Base-by-base conservation (phyloP, 306 rosid genomes). In the Abrus precatorius region DNA sequence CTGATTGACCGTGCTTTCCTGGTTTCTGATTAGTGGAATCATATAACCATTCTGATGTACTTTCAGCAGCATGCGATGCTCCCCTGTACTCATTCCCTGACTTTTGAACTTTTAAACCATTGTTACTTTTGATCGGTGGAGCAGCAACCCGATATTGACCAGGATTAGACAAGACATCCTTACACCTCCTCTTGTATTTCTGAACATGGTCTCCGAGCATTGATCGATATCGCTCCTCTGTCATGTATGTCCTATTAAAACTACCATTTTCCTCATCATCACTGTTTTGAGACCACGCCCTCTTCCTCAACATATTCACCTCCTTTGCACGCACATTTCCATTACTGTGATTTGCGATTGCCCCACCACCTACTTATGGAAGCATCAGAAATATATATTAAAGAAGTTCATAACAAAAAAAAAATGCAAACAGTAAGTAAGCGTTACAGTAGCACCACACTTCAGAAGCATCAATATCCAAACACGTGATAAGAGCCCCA, bases 141-240 rank as follows among this genome's bases (percentile, higher is more conserved):
- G 71, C 78, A 44, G 85, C 87, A 74, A 49, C 86, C 76, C 82
- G 83, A 47, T 80, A 80, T 33, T 89, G 90, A 49, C 80, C 91
- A 75, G 93, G 93, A 86, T 85, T 82, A 36, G 89, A 69, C 0
- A 90, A 86, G 60, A 91, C 68, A 66, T 91, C 97, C 92, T 93
- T 96, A 79, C 72, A 77, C 91, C 97, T 96, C 88, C 97, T 88
- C 87, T 88, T 92, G 80, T 92, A 93, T 76, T 90, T 90, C 86
- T 92, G 89, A 81, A 93, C 81, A 86, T 96, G 99, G 49, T 93
- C 99, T 74, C 99, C 97, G n/a, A 96, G 94, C 98, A 96, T 96
- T 69, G 95, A 87, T 50, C 98, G 79, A 74, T 96, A 96, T 69
- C 90, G 86, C 55, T 96, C 98, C 88, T 96, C 99, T 0, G 91